Evolutionary conservation across 2,329 filamentous ascomycete genomes (phyloP).

Genomic region (Volutella citrinella): DNA sequence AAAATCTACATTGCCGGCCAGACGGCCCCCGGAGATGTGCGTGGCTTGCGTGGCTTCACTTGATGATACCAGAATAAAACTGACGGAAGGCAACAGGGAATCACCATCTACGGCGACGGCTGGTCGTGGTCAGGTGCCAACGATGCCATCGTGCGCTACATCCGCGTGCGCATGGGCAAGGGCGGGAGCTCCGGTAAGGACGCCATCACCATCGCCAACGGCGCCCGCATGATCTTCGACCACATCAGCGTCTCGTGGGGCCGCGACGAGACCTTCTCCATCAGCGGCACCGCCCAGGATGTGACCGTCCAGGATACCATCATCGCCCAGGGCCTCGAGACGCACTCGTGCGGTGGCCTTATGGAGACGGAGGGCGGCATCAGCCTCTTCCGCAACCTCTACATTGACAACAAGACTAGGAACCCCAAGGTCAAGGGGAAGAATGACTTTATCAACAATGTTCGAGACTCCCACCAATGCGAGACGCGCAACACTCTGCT

Average conservation of each 20-base stretch:
- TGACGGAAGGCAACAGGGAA: constrained; percentile 24
- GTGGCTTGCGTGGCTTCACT: constrained; percentile 16
- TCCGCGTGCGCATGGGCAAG: constrained; percentile 53
- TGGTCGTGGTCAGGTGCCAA: constrained; percentile 50
- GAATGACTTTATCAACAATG: constrained; percentile 50
- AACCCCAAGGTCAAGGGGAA: constrained; percentile 56
- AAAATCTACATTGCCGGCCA: constrained; percentile 47
- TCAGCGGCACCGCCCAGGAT: constrained; percentile 44
- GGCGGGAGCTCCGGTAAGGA: constrained; percentile 51
- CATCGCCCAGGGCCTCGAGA: constrained; percentile 51
- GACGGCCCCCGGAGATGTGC: constrained; percentile 45
- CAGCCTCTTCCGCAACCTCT: constrained; percentile 52
- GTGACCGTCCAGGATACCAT: constrained; percentile 52
- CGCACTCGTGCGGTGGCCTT: constrained; percentile 50
- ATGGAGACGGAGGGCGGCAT: constrained; percentile 49
- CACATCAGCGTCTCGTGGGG: constrained; percentile 53
- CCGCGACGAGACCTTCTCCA: constrained; percentile 54
- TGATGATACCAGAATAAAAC: background rate
- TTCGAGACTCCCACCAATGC: background rate
- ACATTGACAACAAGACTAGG: constrained; percentile 55
- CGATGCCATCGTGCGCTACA: constrained; percentile 52
- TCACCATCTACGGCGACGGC: constrained; percentile 54
- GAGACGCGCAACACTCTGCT: constrained; percentile 3
- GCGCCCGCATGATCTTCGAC: constrained; percentile 54
- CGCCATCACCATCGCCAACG: constrained; percentile 50